Conservation (phyloP, 805 yeast species). For the Nakazawaea peltata region DNA sequence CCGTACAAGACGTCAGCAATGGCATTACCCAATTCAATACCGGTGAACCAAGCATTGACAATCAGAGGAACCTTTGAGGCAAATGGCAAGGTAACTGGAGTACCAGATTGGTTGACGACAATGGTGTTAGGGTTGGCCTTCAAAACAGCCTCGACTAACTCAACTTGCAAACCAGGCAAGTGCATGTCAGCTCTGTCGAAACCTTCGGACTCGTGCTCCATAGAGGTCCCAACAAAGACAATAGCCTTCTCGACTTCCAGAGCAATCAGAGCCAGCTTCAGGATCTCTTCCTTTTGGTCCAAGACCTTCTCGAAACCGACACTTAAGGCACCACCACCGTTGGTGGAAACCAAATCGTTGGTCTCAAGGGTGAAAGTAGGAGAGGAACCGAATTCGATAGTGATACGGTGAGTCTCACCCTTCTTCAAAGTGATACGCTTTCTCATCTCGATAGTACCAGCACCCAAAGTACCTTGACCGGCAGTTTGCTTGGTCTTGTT, state of each 20-base stretch:
- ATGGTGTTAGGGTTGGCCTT: constrained; percentile 42
- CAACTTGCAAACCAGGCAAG: constrained; percentile 39
- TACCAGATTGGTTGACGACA: constrained; percentile 51
- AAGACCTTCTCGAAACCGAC: constrained; percentile 24
- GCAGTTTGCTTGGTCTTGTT: constrained; percentile 32
- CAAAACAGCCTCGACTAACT: constrained; percentile 34
- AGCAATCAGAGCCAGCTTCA: constrained; percentile 40
- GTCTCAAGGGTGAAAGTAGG: constrained; percentile 24
- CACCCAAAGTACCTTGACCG: constrained; percentile 34
- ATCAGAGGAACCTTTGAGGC: constrained; percentile 29
- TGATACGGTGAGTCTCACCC: constrained; percentile 27
- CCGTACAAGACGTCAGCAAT: constrained; percentile 56
- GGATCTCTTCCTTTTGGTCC: constrained; percentile 23
- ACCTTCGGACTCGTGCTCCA: constrained; percentile 56
- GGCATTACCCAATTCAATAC: constrained; percentile 49
- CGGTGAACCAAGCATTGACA: constrained; percentile 51
- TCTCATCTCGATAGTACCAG: constrained; percentile 31
- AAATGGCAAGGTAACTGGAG: constrained; percentile 58
- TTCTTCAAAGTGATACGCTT: constrained; percentile 20
- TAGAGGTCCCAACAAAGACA: constrained; percentile 40
- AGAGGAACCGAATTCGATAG: constrained; percentile 33
- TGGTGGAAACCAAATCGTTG: constrained; percentile 15
- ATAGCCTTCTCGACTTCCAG: constrained; percentile 44
- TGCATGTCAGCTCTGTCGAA: constrained; percentile 43
- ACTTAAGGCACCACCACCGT: constrained; percentile 27